These are phyloP conservation scores for Liquidambar formosana DNA, from an alignment of 164 flowering plant species.

Conservation along the genomic window DNA sequence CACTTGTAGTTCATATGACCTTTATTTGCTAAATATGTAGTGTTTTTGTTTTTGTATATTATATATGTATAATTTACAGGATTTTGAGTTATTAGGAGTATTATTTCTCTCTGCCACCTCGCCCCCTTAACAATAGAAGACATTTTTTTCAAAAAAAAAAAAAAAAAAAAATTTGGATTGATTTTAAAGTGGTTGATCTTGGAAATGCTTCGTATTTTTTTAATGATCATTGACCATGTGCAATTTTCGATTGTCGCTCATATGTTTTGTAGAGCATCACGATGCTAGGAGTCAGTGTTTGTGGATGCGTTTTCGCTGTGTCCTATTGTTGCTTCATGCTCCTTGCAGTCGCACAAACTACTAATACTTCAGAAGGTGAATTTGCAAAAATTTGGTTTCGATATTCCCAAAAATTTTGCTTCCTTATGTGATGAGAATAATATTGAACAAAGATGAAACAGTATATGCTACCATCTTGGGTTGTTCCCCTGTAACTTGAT, in stretches of 20 bases:
- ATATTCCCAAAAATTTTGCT: not conserved
- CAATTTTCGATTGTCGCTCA: too few relatives aligned
- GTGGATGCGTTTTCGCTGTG: slow-evolving; percentile 15
- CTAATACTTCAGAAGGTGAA: slow-evolving; percentile 70
- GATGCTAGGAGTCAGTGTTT: slow-evolving; percentile 28
- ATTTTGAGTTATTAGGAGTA: too few relatives aligned
- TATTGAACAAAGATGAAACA: not conserved
- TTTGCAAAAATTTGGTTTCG: not conserved
- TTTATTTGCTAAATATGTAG: too few relatives aligned
- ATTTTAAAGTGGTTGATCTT: not conserved
- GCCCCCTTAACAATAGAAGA: too few relatives aligned
- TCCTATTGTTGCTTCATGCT: slow-evolving; percentile 28
- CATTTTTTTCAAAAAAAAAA: too few relatives aligned
- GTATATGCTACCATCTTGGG: not conserved
- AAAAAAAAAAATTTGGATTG: too few relatives aligned
- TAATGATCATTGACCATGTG: not conserved
- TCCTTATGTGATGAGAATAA: too few relatives aligned
- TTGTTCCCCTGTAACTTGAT: too few relatives aligned
- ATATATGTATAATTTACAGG: too few relatives aligned
- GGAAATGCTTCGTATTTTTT: not conserved
- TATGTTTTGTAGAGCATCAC: slow-evolving; percentile 12
- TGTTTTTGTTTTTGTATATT: too few relatives aligned
- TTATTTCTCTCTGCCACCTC: too few relatives aligned
- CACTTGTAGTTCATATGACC: too few relatives aligned
- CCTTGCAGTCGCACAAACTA: slow-evolving; percentile 34